Base-by-base conservation (phyloP, 1,139 yeast genomes). In the Zygoascus hellenicus region DNA sequence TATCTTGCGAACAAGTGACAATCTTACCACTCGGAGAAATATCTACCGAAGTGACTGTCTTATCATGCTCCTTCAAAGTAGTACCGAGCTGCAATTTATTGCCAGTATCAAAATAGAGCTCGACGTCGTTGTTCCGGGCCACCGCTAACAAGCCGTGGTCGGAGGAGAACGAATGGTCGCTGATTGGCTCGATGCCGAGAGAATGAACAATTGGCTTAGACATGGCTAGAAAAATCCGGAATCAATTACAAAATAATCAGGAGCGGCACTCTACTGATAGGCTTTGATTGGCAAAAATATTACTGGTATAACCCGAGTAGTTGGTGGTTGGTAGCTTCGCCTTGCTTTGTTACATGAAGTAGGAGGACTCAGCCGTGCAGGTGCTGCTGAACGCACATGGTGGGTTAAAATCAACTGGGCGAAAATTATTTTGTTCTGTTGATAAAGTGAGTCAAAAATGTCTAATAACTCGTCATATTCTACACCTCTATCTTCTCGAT, bases 1-100 rank as follows among this genome's bases (percentile, higher is more conserved):
- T 78, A 67, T 94, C 99, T 69, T 94, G 97, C 4, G 98, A 90
- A 65, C 97, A 90, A 28, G 98, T 92, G 59, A 92, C 94, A 58
- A 94, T 87, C 62, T 84, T 81, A 39, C 97, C 97, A 58, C 87
- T 88, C 22, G 79, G 75, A 22, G 96, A 85, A 58, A 94, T 82
- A 62, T 94, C 99, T 34, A 94, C 89, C 0, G 97, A 89, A 10
- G 98, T 92, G 43, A 94, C 94, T 2, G 94, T 81, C 66, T 90
- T 90, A 68, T 92, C 98, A 66, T 94, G 99, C 54, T 88, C 95
- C 39, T 75, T 69, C 59, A 92, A 75, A 2, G 76, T 75, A 29
- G 94, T 75, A 49, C 86, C 70, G 52, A 80, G 71, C 53, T 69
- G 68, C 50, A 75, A 63, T 48, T 64, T 62, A 15, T 68, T 61